Evolutionary conservation across 2,329 filamentous ascomycete species (phyloP).

Genomic region (Botrytis hyacinthi): DNA sequence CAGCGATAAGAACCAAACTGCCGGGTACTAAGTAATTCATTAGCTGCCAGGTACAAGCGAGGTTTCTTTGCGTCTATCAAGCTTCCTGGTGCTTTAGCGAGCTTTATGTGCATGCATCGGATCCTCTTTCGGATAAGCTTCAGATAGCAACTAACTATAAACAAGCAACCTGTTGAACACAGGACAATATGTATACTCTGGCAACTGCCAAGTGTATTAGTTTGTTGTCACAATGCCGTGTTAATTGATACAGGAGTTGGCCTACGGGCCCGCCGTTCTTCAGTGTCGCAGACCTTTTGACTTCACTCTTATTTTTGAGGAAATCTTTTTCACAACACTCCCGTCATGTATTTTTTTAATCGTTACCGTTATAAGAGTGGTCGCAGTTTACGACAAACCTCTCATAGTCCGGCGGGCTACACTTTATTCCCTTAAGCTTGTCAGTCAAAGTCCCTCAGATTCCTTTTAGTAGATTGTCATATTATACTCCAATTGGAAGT

Average conservation of each 20-base stretch:
- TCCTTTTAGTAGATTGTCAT: neutral
- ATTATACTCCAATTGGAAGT: neutral
- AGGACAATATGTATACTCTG: neutral
- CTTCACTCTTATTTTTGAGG: slow-evolving; percentile 32
- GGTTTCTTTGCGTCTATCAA: neutral
- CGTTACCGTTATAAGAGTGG: neutral
- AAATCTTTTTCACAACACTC: slow-evolving; percentile 27
- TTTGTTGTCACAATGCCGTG: neutral
- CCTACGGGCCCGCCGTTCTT: neutral
- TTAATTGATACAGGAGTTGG: neutral
- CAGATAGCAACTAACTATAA: neutral
- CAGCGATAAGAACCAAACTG: neutral
- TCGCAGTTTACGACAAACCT: neutral
- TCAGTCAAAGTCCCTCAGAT: neutral
- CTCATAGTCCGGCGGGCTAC: neutral
- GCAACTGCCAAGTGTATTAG: neutral
- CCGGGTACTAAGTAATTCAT: neutral
- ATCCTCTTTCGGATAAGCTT: neutral
- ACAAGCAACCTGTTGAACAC: neutral
- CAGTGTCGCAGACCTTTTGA: slow-evolving; percentile 26
- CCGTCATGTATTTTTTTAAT: slow-evolving; percentile 26
- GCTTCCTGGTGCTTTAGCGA: neutral
- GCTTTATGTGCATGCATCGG: neutral
- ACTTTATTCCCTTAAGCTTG: neutral
- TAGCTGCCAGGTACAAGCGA: neutral